These are phyloP conservation scores for Pythium aristosporum DNA, from an alignment of 352 stramenopile genomes.

Conservation along the genomic window DNA sequence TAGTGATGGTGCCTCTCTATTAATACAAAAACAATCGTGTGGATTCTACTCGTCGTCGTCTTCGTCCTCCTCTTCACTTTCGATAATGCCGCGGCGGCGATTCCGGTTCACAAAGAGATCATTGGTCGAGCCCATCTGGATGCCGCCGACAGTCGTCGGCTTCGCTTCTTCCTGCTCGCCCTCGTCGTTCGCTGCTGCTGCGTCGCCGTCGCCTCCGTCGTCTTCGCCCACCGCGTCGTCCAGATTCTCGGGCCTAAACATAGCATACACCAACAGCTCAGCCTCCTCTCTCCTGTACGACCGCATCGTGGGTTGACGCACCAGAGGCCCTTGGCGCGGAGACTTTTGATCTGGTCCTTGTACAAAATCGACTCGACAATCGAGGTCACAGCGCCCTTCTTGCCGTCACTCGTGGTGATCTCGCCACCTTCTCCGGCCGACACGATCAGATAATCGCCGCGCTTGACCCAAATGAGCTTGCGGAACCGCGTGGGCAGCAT, in stretches of 20 bases:
- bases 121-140: slow-evolving; percentile 53
- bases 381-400: slow-evolving; percentile 88
- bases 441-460: slow-evolving; percentile 96
- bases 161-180: slow-evolving; percentile 22
- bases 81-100: slow-evolving; percentile 70
- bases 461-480: slow-evolving; percentile 99
- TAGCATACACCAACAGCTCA: slow-evolving; percentile 3
- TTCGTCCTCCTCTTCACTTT: slow-evolving; percentile 69
- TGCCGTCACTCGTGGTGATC: slow-evolving; percentile 74
- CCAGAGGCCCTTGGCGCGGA: slow-evolving; percentile 94
- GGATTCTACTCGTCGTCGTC: slow-evolving; percentile 37
- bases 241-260: slow-evolving; percentile 55
- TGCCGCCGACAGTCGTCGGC: slow-evolving; percentile 33
- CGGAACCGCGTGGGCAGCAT: slow-evolving; percentile 98
- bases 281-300: neutral
- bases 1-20: slow-evolving; percentile 19
- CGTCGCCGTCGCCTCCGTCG: slow-evolving; percentile 10
- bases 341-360: slow-evolving; percentile 98
- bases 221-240: slow-evolving; percentile 32
- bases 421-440: slow-evolving; percentile 58
- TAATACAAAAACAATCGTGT: slow-evolving; percentile 21
- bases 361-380: slow-evolving; percentile 97
- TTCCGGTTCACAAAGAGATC: slow-evolving; percentile 76
- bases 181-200: slow-evolving; percentile 16
- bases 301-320: slow-evolving; percentile 18